Conservation (phyloP, 2,329 filamentous ascomycete genomes). For the Penicillium sp. region DNA sequence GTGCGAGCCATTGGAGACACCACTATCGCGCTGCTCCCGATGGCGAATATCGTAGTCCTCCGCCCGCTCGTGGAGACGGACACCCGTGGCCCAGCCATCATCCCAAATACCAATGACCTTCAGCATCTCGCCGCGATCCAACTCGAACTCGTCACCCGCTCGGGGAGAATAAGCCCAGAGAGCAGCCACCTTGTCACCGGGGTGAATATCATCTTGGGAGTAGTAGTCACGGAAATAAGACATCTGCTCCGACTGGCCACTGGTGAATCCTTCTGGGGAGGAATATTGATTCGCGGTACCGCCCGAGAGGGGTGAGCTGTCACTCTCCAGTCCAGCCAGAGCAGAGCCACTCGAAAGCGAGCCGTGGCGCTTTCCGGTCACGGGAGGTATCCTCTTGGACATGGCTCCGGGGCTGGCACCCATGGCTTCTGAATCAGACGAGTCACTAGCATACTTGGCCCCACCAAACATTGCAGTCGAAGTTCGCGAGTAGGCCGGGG, state of each 20-base stretch:
- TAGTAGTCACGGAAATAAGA: slow-evolving; percentile 99
- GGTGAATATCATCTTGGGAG: slow-evolving; percentile 91
- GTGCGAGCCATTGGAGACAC: slow-evolving; percentile 77
- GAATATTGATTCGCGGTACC: slow-evolving; percentile 69
- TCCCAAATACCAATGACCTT: slow-evolving; percentile 99
- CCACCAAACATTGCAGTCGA: slow-evolving; percentile 50
- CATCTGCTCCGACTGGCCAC: slow-evolving; percentile 91
- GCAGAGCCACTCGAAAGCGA: slow-evolving; percentile 84
- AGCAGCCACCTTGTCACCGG: slow-evolving; percentile 82
- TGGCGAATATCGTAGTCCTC: slow-evolving; percentile 83
- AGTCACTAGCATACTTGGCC: slow-evolving; percentile 49
- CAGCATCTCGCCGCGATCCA: slow-evolving; percentile 96
- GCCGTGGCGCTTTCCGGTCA: slow-evolving; percentile 67
- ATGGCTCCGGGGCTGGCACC: slow-evolving; percentile 71
- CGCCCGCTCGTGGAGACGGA: slow-evolving; percentile 75
- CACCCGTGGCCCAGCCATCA: slow-evolving; percentile 95
- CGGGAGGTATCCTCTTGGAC: slow-evolving; percentile 47
- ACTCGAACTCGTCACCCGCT: slow-evolving; percentile 84
- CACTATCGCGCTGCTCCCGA: slow-evolving; percentile 83
- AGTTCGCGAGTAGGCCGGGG: slow-evolving; percentile 55
- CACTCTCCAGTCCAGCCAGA: slow-evolving; percentile 61
- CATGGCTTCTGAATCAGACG: slow-evolving; percentile 64
- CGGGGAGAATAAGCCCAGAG: slow-evolving; percentile 97
- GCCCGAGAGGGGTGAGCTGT: slow-evolving; percentile 68
- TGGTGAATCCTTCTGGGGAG: slow-evolving; percentile 77